A percentile compares a stretch with the other conserved stretches of the same genome.
These are phyloP conservation scores for Mortierella sp. DNA, from an alignment of 371 early-diverging fungal species.

Conservation along the genomic window DNA sequence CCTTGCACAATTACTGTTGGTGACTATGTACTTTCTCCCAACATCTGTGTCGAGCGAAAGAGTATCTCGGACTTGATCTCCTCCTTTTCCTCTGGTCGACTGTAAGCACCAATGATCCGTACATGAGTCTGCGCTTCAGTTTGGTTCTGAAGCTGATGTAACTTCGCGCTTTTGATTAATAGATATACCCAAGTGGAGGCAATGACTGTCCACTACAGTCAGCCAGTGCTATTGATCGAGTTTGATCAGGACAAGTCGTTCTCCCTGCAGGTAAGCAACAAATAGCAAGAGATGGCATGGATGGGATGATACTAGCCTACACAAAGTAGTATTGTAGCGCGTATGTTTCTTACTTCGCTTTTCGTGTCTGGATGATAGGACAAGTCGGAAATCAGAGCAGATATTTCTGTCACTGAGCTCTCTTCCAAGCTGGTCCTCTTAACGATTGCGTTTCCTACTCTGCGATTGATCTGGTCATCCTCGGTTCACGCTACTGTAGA, in stretches of 20 bases:
- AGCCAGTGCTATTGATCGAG: slow-evolving; percentile 92
- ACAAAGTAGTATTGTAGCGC: not conserved
- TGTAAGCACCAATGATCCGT: slow-evolving; percentile 73
- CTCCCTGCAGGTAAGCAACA: slow-evolving; percentile 64
- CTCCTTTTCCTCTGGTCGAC: slow-evolving; percentile 87
- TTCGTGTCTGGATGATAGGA: slow-evolving; percentile 16
- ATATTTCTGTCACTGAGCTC: slow-evolving; percentile 68
- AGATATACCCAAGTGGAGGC: slow-evolving; percentile 91
- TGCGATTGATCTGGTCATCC: slow-evolving; percentile 92
- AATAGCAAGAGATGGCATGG: not conserved
- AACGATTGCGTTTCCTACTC: slow-evolving; percentile 85
- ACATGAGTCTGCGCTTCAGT: too few relatives aligned
- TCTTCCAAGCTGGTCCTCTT: slow-evolving; percentile 85
- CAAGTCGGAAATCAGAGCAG: slow-evolving; percentile 66
- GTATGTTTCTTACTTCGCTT: not conserved
- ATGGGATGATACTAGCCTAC: too few relatives aligned
- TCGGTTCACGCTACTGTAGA: slow-evolving; percentile 88
- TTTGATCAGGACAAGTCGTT: slow-evolving; percentile 91
- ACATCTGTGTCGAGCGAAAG: slow-evolving; percentile 95
- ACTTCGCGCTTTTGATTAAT: not conserved
- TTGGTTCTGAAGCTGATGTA: too few relatives aligned
- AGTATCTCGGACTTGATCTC: slow-evolving; percentile 90
- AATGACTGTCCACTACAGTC: slow-evolving; percentile 87
- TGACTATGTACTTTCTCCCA: slow-evolving; percentile 93
- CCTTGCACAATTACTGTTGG: slow-evolving; percentile 94